Evolutionary conservation across 768 basidiomycete species (phyloP).

Genomic region (Xerocomus spinulosus): DNA sequence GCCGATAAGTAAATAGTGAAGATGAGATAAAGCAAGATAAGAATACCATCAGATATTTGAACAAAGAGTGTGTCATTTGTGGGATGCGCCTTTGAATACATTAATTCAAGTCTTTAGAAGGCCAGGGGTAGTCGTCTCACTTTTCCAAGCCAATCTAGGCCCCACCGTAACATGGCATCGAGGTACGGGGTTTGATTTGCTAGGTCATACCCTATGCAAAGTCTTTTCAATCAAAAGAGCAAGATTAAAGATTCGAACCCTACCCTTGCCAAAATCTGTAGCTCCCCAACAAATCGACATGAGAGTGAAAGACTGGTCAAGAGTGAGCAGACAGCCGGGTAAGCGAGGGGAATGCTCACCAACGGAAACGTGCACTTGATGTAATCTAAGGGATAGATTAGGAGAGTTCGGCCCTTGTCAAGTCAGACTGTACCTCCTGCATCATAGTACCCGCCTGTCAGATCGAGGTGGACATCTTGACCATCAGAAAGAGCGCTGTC

Average conservation of each 20-base stretch:
- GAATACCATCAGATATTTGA: slow-evolving; percentile 63
- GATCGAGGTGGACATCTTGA: slow-evolving; percentile 62
- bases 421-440: slow-evolving; percentile 63
- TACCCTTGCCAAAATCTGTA: slow-evolving; percentile 75
- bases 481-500: slow-evolving; percentile 77
- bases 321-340: background rate
- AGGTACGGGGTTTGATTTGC: slow-evolving; percentile 88
- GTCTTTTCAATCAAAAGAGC: background rate
- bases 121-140: slow-evolving; percentile 34
- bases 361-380: slow-evolving; percentile 86
- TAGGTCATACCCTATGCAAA: slow-evolving; percentile 62
- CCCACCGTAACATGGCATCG: slow-evolving; percentile 89
- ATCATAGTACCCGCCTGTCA: slow-evolving; percentile 89
- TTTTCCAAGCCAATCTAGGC: slow-evolving; percentile 89
- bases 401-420: background rate
- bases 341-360: slow-evolving; percentile 36
- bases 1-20: slow-evolving; percentile 1
- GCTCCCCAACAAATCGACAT: slow-evolving; percentile 92
- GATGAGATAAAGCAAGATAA: background rate
- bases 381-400: slow-evolving; percentile 50
- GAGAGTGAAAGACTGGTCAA: slow-evolving; percentile 64
- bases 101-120: background rate
- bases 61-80: slow-evolving; percentile 67
- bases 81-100: slow-evolving; percentile 65
- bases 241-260: background rate